Percentiles rank a stretch among this genome's conserved stretches.
phyloP scores from a whole-genome alignment of 768 basidiomycete species.

The Coprinopsis sp. region DNA sequence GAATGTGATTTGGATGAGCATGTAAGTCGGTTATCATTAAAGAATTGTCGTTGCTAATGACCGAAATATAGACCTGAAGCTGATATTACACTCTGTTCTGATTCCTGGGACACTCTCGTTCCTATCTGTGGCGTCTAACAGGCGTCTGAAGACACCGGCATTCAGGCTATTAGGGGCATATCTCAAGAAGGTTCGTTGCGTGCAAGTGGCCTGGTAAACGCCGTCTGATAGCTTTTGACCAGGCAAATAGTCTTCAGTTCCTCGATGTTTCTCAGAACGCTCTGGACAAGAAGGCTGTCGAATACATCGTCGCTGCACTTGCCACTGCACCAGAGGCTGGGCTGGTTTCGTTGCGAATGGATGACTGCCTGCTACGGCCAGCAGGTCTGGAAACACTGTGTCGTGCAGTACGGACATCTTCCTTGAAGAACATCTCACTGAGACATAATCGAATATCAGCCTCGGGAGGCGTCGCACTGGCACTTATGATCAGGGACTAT shows the following conservation, averaged over 20 bases:
- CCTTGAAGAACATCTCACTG: conserved; percentile 83
- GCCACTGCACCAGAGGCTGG: conserved; percentile 48
- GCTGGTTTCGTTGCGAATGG: conserved; percentile 77
- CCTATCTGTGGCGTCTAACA: conserved; percentile 83
- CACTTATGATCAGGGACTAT: conserved; percentile 96
- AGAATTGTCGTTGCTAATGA: background rate
- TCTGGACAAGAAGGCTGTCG: conserved; percentile 80
- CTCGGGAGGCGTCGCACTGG: conserved; percentile 85
- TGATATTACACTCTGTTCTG: conserved; percentile 84
- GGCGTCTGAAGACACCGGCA: conserved; percentile 68
- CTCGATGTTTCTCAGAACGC: conserved; percentile 85
- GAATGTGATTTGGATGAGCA: conserved; percentile 85
- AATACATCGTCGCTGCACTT: conserved; percentile 73
- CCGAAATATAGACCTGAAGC: conserved; percentile 66
- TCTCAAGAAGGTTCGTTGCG: conserved; percentile 55
- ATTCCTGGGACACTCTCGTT: conserved; percentile 78
- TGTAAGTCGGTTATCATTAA: conserved; percentile 38
- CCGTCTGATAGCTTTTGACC: conserved; percentile 5
- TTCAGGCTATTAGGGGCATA: conserved; percentile 82
- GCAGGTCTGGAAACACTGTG: conserved; percentile 77
- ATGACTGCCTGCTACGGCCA: conserved; percentile 77
- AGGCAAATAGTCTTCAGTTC: conserved; percentile 79
- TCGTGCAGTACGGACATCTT: conserved; percentile 77
- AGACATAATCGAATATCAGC: conserved; percentile 83
- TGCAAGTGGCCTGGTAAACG: background rate